phyloP scores from a whole-genome alignment of 192 early-diverging fungal genomes.

The Pecoramyces ruminantium region DNA sequence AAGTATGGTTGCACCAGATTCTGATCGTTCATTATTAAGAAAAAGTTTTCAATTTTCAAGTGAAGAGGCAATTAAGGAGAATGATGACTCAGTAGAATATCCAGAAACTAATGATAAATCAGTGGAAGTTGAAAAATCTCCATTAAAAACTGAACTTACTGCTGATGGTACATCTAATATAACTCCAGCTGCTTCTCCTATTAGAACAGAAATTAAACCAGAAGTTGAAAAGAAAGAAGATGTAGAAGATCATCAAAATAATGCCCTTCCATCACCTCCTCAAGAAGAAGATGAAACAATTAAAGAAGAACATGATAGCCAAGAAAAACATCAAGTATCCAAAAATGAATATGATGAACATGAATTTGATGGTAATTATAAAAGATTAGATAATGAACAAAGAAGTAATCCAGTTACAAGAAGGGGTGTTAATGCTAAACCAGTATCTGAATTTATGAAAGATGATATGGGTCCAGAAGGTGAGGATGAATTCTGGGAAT shows the following conservation, averaged over 20 bases:
- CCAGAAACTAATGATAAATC: neutral
- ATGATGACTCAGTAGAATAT: neutral
- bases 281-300: neutral
- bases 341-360: neutral
- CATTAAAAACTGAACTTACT: neutral
- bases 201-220: neutral
- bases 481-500: neutral
- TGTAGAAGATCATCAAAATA: neutral
- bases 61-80: neutral
- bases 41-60: neutral
- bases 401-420: neutral
- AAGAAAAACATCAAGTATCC: neutral
- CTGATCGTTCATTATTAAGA: neutral
- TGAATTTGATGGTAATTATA: neutral
- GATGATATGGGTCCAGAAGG: neutral
- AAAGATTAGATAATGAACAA: neutral
- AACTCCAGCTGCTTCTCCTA: neutral
- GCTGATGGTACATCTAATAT: neutral
- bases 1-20: neutral
- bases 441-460: neutral
- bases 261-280: neutral
- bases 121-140: neutral
- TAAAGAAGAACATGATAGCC: neutral
- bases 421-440: neutral
- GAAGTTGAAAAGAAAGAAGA: neutral